Conservation (phyloP, 2,329 filamentous ascomycete genomes). For the Fusarium tricinctum region DNA sequence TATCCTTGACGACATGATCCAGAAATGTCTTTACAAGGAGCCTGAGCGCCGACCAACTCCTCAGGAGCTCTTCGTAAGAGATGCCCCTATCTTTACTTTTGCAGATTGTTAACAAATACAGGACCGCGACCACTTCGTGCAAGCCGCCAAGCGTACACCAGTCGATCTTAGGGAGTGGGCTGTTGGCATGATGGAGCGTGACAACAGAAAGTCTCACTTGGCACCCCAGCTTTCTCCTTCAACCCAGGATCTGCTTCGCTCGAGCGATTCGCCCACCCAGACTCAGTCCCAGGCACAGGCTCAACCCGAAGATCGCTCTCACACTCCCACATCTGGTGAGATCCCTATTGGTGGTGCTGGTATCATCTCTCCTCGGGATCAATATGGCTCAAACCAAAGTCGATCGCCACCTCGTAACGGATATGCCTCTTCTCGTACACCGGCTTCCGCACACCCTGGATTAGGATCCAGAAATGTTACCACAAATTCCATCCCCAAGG, state of each 20-base stretch:
- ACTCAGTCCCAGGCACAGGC: slow-evolving; percentile 58
- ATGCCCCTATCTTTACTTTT: slow-evolving; percentile 20
- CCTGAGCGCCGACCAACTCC: slow-evolving; percentile 92
- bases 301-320: slow-evolving; percentile 60
- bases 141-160: slow-evolving; percentile 95
- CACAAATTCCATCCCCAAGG: slow-evolving; percentile 67
- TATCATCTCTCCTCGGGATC: slow-evolving; percentile 68
- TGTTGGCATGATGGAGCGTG: slow-evolving; percentile 90
- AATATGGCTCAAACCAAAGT: slow-evolving; percentile 60
- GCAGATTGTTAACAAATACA: slow-evolving; percentile 55
- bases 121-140: slow-evolving; percentile 94
- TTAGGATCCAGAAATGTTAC: slow-evolving; percentile 66
- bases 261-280: slow-evolving; percentile 70
- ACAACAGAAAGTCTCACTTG: slow-evolving; percentile 95
- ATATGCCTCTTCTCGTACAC: slow-evolving; percentile 60
- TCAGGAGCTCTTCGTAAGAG: slow-evolving; percentile 87
- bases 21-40: slow-evolving; percentile 92
- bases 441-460: slow-evolving; percentile 61
- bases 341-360: slow-evolving; percentile 74
- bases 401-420: slow-evolving; percentile 68
- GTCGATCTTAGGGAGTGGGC: slow-evolving; percentile 96
- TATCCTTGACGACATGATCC: slow-evolving; percentile 96
- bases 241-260: slow-evolving; percentile 80
- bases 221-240: slow-evolving; percentile 84
- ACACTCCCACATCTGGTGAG: slow-evolving; percentile 78